phyloP scores from a whole-genome alignment of 2,329 filamentous ascomycete species.

The Ophiocordyceps camponoti-rufipedis region DNA sequence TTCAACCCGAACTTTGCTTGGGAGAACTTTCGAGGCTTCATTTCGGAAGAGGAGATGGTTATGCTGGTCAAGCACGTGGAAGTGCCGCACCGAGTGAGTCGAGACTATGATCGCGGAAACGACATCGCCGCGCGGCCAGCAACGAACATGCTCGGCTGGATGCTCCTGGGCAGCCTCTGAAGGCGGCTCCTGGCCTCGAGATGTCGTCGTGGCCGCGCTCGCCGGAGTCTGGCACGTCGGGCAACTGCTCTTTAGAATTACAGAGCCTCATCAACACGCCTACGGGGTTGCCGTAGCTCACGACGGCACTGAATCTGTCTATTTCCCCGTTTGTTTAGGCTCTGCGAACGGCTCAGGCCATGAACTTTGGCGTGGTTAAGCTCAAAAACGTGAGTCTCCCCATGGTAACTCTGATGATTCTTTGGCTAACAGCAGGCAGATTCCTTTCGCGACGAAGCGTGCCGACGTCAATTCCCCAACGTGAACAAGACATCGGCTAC shows the following conservation, averaged over 20 bases:
- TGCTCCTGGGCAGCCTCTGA: not conserved
- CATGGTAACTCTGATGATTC: not conserved
- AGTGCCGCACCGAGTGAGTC: conserved; percentile 39
- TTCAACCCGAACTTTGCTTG: conserved; percentile 20
- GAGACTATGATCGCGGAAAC: no score
- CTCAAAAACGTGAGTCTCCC: conserved; percentile 28
- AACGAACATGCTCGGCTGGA: not conserved
- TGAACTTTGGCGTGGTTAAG: conserved; percentile 25
- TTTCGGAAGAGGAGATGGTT: conserved; percentile 42
- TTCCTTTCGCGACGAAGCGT: conserved; percentile 34
- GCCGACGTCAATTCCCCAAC: conserved; percentile 36
- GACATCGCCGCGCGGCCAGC: not conserved
- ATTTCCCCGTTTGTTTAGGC: conserved; percentile 30
- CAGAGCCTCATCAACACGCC: conserved; percentile 15
- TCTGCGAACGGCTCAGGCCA: conserved; percentile 10
- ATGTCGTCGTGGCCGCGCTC: not conserved
- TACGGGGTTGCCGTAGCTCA: conserved; percentile 14
- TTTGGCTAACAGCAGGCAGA: conserved; percentile 16
- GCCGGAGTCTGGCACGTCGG: not conserved
- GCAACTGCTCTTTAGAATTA: conserved; percentile 18
- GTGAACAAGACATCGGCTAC: no score
- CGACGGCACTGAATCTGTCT: conserved; percentile 15
- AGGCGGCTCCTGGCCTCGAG: not conserved
- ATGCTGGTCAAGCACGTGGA: conserved; percentile 48
- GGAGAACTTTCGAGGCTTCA: conserved; percentile 39